Evolutionary conservation across 345 rosid species (phyloP).

Genomic region (Arabidopsis arenosa): DNA sequence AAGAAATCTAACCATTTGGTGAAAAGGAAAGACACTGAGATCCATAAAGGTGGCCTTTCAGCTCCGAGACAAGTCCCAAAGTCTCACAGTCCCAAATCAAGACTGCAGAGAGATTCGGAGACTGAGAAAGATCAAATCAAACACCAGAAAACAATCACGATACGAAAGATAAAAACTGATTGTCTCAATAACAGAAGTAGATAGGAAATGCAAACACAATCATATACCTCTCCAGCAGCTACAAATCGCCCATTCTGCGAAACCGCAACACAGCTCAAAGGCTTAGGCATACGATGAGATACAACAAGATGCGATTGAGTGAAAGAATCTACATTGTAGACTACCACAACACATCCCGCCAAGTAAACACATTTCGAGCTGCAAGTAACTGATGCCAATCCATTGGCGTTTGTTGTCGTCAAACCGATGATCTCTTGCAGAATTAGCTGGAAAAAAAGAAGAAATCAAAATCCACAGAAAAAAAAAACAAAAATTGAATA

Average conservation of each 20-base stretch:
- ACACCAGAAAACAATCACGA: constrained; percentile 26
- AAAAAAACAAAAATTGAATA: neutral
- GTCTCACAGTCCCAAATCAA: constrained; percentile 71
- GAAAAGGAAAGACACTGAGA: constrained; percentile 80
- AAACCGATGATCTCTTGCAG: constrained; percentile 73
- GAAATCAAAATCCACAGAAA: neutral
- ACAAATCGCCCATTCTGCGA: constrained; percentile 67
- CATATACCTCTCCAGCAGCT: constrained; percentile 81
- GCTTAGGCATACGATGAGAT: constrained; percentile 68
- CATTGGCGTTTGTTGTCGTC: constrained; percentile 67
- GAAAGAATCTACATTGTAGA: constrained; percentile 57
- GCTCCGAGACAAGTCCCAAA: constrained; percentile 60
- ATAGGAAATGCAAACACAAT: neutral
- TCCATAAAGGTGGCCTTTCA: constrained; percentile 79
- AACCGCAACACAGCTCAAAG: constrained; percentile 67
- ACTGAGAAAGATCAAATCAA: constrained; percentile 57
- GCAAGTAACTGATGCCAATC: constrained; percentile 59
- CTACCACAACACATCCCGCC: constrained; percentile 83
- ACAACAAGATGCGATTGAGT: constrained; percentile 68
- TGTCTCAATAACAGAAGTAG: neutral
- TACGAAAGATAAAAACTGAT: neutral
- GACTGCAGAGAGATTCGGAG: constrained; percentile 76
- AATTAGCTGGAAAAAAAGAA: constrained; percentile 48
- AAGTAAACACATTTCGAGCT: constrained; percentile 60
- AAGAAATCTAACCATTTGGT: constrained; percentile 65